phyloP scores from a whole-genome alignment of 2,329 filamentous ascomycete species.

The Camillea tinctor region DNA sequence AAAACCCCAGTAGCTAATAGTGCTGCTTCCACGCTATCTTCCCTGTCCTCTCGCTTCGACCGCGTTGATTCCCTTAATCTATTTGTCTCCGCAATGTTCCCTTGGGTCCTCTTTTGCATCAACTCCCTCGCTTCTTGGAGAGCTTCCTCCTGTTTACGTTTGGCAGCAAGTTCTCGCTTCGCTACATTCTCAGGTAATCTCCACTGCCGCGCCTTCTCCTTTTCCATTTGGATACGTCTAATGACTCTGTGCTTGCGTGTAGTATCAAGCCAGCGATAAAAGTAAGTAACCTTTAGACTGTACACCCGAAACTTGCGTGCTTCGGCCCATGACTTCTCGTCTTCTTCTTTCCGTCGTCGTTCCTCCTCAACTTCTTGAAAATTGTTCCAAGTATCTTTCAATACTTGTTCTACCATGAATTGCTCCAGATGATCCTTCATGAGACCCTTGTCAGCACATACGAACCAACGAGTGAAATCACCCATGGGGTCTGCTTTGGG shows the following conservation, averaged over 20 bases:
- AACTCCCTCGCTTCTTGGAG: slow-evolving; percentile 25
- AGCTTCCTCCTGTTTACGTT: slow-evolving; percentile 17
- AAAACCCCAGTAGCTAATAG: slow-evolving; percentile 31
- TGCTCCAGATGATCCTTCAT: slow-evolving; percentile 48
- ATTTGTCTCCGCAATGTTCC: slow-evolving; percentile 15
- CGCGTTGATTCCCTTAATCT: slow-evolving; percentile 22
- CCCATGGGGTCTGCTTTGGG: slow-evolving; percentile 42
- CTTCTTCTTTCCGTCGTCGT: slow-evolving; percentile 45
- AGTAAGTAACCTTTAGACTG: slow-evolving; percentile 53
- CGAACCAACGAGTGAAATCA: slow-evolving; percentile 54
- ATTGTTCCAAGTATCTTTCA: slow-evolving; percentile 41
- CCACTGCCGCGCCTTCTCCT: slow-evolving; percentile 50
- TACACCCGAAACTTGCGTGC: slow-evolving; percentile 49
- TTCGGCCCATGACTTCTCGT: slow-evolving; percentile 45
- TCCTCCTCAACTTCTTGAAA: slow-evolving; percentile 42
- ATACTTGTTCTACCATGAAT: slow-evolving; percentile 44
- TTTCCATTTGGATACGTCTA: slow-evolving; percentile 50
- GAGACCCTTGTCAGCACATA: slow-evolving; percentile 52
- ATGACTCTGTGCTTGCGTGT: slow-evolving; percentile 48
- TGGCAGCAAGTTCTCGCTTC: slow-evolving; percentile 25
- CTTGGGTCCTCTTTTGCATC: slow-evolving; percentile 20
- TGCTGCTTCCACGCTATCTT: slow-evolving; percentile 28
- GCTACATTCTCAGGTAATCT: slow-evolving; percentile 32
- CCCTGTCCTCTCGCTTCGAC: slow-evolving; percentile 9
- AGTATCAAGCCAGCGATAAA: slow-evolving; percentile 54